phyloP scores from a whole-genome alignment of 352 stramenopile genomes.

The Halophytophthora batemanensis region DNA sequence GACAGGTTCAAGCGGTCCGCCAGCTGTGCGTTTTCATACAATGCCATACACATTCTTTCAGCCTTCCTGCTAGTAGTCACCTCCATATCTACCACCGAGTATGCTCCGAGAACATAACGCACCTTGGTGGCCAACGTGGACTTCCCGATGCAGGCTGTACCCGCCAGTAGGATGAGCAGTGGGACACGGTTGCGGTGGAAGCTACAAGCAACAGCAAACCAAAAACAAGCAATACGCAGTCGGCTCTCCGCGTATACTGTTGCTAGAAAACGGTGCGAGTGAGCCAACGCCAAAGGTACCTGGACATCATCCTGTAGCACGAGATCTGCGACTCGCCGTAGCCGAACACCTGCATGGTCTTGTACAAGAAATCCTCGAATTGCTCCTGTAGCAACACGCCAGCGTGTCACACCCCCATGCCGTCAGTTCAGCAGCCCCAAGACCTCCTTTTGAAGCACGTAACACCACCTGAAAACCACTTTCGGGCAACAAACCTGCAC shows the following conservation, averaged over 20 bases:
- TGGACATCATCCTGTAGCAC: constrained; percentile 88
- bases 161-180: constrained; percentile 80
- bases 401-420: not conserved
- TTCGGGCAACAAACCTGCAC: constrained; percentile 43
- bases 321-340: constrained; percentile 83
- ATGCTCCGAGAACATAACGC: not conserved
- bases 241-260: too few relatives aligned
- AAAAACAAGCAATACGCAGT: not conserved
- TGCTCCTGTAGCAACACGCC: constrained; percentile 50
- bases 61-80: not conserved
- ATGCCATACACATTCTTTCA: constrained; percentile 3
- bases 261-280: not conserved
- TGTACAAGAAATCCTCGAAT: constrained; percentile 90
- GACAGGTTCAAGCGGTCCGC: constrained; percentile 85
- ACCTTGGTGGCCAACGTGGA: constrained; percentile 88
- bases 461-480: not conserved
- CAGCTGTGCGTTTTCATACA: constrained; percentile 39
- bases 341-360: constrained; percentile 88
- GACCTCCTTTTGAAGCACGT: not conserved
- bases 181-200: constrained; percentile 84
- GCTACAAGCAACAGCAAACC: constrained; percentile 18
- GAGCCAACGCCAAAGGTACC: constrained; percentile 23
- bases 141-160: constrained; percentile 82
- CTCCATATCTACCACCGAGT: not conserved
- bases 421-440: not conserved